Conservation (phyloP, 73 alveolate species). For the Symbiodinium natans region DNA sequence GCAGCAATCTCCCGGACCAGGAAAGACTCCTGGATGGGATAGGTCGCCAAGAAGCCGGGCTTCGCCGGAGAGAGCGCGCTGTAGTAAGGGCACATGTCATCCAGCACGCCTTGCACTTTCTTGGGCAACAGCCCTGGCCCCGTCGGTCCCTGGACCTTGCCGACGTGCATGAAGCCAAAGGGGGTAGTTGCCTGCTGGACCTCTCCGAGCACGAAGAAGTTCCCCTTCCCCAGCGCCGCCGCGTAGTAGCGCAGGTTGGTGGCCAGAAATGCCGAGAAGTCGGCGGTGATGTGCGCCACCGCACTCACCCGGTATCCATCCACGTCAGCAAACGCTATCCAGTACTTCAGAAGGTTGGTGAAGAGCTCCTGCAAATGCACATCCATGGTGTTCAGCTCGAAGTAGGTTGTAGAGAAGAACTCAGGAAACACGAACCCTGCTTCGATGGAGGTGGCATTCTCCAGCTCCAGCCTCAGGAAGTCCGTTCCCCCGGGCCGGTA, state of each 20-base stretch:
- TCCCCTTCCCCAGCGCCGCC: conserved; percentile 50
- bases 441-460: conserved; percentile 53
- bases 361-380: conserved; percentile 31
- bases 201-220: conserved; percentile 59
- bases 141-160: conserved; percentile 22
- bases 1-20: conserved; percentile 13
- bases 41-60: conserved; percentile 54
- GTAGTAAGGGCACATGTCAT: conserved; percentile 63
- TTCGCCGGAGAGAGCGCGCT: conserved; percentile 41
- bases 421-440: conserved; percentile 60
- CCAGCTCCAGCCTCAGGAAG: conserved; percentile 45
- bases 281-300: conserved; percentile 46
- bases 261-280: conserved; percentile 14
- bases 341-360: conserved; percentile 36
- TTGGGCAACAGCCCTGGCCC: conserved; percentile 37
- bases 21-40: conserved; percentile 54
- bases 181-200: conserved; percentile 53
- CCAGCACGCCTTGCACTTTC: conserved; percentile 71
- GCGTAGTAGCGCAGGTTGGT: conserved; percentile 77
- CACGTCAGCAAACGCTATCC: conserved; percentile 67
- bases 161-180: conserved; percentile 68
- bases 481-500: conserved; percentile 20
- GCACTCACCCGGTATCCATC: conserved; percentile 69
- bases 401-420: conserved; percentile 18
- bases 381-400: conserved; percentile 50